Percentiles rank a stretch among this genome's conserved stretches.
These are phyloP conservation scores for Typha latifolia DNA, from an alignment of 176 grass and related monocot genomes.

Conservation along the genomic window DNA sequence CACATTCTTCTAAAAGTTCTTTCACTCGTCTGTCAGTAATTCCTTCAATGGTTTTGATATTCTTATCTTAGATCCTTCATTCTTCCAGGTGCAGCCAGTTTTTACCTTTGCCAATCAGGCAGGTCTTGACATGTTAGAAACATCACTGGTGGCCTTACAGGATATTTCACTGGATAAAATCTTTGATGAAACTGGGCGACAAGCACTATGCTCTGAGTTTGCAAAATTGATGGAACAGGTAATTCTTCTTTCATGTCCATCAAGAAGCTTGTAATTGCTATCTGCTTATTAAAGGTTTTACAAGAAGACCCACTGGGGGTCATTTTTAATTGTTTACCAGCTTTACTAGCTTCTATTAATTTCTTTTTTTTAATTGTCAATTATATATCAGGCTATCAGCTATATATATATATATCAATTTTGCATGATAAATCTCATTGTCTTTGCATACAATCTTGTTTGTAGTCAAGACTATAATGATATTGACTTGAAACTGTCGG, in stretches of 20 bases:
- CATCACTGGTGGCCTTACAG: slow-evolving; percentile 80
- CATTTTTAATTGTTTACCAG: too few relatives aligned
- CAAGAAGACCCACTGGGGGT: too few relatives aligned
- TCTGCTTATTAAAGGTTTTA: too few relatives aligned
- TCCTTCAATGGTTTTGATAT: not conserved
- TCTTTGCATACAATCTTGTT: too few relatives aligned
- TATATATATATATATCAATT: too few relatives aligned
- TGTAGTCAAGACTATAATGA: too few relatives aligned
- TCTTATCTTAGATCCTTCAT: not conserved
- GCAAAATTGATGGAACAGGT: slow-evolving; percentile 97
- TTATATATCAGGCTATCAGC: too few relatives aligned
- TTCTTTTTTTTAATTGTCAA: too few relatives aligned
- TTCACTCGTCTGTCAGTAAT: not conserved
- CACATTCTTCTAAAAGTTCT: not conserved
- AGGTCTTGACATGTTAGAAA: slow-evolving; percentile 98
- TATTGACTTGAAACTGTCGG: too few relatives aligned
- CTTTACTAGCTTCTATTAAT: too few relatives aligned
- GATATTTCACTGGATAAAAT: slow-evolving; percentile 93
- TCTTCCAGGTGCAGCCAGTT: slow-evolving; percentile 52
- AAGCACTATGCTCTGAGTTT: slow-evolving; percentile 53
- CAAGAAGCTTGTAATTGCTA: too few relatives aligned
- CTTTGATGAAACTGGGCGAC: slow-evolving; percentile 68
- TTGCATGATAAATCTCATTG: too few relatives aligned
- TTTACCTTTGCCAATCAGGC: slow-evolving; percentile 95
- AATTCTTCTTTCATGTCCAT: not conserved